Evolutionary conservation across 805 yeast species (phyloP).

Genomic region (Torulaspora maleeae): DNA sequence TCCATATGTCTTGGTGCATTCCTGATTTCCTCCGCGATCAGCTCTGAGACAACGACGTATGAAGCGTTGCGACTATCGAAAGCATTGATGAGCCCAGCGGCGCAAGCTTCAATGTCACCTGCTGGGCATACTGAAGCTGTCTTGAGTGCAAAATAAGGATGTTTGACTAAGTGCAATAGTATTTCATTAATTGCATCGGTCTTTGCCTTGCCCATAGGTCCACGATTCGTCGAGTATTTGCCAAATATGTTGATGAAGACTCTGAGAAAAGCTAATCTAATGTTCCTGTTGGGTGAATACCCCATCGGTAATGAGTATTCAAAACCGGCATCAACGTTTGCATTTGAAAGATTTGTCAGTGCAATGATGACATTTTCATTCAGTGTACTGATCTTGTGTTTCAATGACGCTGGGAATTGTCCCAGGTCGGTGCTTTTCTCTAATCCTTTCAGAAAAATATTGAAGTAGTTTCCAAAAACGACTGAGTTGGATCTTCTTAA

Average conservation of each 20-base stretch:
- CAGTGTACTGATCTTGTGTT: slow-evolving; percentile 52
- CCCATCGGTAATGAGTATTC: slow-evolving; percentile 74
- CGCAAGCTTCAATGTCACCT: slow-evolving; percentile 63
- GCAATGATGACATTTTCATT: slow-evolving; percentile 61
- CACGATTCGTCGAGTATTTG: slow-evolving; percentile 28
- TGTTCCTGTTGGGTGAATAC: slow-evolving; percentile 59
- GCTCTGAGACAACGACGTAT: slow-evolving; percentile 46
- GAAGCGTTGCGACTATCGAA: slow-evolving; percentile 44
- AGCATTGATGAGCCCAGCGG: slow-evolving; percentile 57
- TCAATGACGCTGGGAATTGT: slow-evolving; percentile 37
- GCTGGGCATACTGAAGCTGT: slow-evolving; percentile 61
- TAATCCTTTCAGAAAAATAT: slow-evolving; percentile 47
- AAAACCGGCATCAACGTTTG: slow-evolving; percentile 74
- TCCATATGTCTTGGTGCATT: slow-evolving; percentile 61
- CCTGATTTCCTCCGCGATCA: slow-evolving; percentile 59
- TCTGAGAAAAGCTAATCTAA: slow-evolving; percentile 67
- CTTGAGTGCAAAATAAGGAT: slow-evolving; percentile 46
- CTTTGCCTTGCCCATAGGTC: slow-evolving; percentile 28
- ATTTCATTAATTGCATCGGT: slow-evolving; percentile 29
- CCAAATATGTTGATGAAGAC: slow-evolving; percentile 67
- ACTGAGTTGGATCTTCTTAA: slow-evolving; percentile 51
- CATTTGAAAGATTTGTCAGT: slow-evolving; percentile 61
- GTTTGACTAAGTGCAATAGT: slow-evolving; percentile 32
- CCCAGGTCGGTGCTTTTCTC: slow-evolving; percentile 38
- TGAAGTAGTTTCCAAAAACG: slow-evolving; percentile 65